Base-by-base conservation (phyloP, 1,284 basidiomycete species). In the Pseudomicrostroma phylloplanum region DNA sequence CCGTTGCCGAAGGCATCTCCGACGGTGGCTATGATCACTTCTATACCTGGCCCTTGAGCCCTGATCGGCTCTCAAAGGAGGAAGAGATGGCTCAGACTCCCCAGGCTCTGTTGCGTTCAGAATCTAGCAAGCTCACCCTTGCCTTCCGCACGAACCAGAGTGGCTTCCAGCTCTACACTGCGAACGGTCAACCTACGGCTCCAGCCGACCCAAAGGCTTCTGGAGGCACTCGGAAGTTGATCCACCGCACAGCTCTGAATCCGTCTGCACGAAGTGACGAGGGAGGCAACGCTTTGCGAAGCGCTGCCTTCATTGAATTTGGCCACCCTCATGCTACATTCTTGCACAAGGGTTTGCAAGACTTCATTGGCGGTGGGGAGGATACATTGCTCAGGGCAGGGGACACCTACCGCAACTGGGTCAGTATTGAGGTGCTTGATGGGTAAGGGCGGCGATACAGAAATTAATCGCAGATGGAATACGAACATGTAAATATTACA, bases 251-350 rank as follows among this genome's bases (percentile, higher is more conserved):
- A 64, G 51, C 25, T 19, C 8, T 17, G 51, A 25, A 15, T 48
- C 56, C 25, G 17, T n/a, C 55, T 17, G 55, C 55, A 36, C 17
- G 19, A 36, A 39, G 59, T 42, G 57, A 46, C 39, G 58, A 61
- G 11, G 63, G 56, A 26, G 72, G 69, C 15, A 68, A 73, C 59
- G 67, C 62, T 21, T 60, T 60, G 58, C 55, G 73, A 43, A 64
- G 64, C 40, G 67, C 58, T 41, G 64, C 63, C 1, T 70, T 73
- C 36, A 65, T 77, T 55, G 75, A 77, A 58, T 77, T 76, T 39
- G 61, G 64, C n/a, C 68, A 67, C 17, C 75, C 75, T 42, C 75
- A 77, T 58, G 70, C 68, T 40, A 72, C 69, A 15, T 74, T 74
- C 62, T 23, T 74, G 36, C 64, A 62, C 55, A 40, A 65, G 17